Conservation (phyloP, 768 basidiomycete species). For the Sistotremastrum niveocremeum region DNA sequence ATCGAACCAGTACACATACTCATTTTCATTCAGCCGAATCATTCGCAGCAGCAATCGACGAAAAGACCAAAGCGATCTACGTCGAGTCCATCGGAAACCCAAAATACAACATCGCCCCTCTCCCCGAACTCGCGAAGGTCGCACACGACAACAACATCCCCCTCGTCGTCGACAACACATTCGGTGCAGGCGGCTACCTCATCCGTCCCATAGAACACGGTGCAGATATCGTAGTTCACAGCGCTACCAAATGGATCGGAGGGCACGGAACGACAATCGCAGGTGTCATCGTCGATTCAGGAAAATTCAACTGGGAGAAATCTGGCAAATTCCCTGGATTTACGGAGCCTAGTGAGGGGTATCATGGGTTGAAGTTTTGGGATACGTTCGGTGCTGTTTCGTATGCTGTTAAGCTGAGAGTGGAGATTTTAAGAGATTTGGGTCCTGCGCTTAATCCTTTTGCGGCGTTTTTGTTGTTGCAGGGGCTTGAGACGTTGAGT, state of each 20-base stretch:
- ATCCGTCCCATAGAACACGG: constrained; percentile 58
- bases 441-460: constrained; percentile 59
- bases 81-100: constrained; percentile 76
- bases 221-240: constrained; percentile 68
- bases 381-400: constrained; percentile 54
- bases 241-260: constrained; percentile 78
- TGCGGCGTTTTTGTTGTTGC: constrained; percentile 60
- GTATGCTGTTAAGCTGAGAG: constrained; percentile 53
- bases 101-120: constrained; percentile 50
- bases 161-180: constrained; percentile 71
- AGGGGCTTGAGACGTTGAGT: constrained; percentile 67
- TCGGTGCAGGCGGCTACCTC: constrained; percentile 62
- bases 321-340: constrained; percentile 64
- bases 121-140: constrained; percentile 56
- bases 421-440: constrained; percentile 51
- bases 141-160: constrained; percentile 65
- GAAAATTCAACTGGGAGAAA: constrained; percentile 64
- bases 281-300: constrained; percentile 61
- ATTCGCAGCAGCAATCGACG: constrained; percentile 58
- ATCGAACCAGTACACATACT: no score
- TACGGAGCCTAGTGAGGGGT: constrained; percentile 62
- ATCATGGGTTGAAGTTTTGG: constrained; percentile 55
- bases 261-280: constrained; percentile 72
- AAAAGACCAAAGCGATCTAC: constrained; percentile 63
- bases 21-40: constrained; percentile 21